These are phyloP conservation scores for Alnus glutinosa DNA, from an alignment of 306 rosid genomes.

Conservation along the genomic window DNA sequence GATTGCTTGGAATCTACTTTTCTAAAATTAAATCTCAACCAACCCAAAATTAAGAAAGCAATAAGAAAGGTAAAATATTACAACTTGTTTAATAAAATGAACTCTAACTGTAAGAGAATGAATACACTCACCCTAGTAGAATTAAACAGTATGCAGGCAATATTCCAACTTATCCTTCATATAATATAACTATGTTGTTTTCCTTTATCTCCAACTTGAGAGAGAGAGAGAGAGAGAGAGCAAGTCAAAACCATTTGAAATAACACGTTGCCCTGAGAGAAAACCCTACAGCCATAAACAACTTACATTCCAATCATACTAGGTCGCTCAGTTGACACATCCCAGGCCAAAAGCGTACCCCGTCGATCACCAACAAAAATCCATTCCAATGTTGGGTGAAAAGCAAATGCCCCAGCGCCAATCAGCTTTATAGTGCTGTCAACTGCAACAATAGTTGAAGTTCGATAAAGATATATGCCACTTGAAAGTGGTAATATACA, in stretches of 20 bases:
- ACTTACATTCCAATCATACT: conserved; percentile 99
- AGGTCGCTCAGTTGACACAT: conserved; percentile 92
- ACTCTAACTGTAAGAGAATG: background rate
- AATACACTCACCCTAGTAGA: background rate
- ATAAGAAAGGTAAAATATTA: background rate
- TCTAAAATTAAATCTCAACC: background rate
- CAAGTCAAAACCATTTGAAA: background rate
- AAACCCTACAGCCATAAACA: conserved; percentile 30
- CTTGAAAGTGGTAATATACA: conserved; percentile 19
- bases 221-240: background rate
- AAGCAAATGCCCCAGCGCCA: conserved; percentile 96
- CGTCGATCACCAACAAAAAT: conserved; percentile 97
- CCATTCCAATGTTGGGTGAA: conserved; percentile 99
- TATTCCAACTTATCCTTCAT: background rate
- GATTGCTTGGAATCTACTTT: background rate
- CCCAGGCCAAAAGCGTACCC: conserved; percentile 97
- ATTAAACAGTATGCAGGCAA: background rate
- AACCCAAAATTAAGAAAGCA: background rate
- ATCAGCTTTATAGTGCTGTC: conserved; percentile 88
- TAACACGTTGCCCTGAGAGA: conserved; percentile 4
- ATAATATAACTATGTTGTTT: background rate
- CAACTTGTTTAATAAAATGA: background rate
- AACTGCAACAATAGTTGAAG: conserved; percentile 51
- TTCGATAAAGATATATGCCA: conserved; percentile 14
- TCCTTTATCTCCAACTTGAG: conserved; percentile 1